These are phyloP conservation scores for Naegleria gruberi DNA, from an alignment of 208 protist species.

Conservation along the genomic window DNA sequence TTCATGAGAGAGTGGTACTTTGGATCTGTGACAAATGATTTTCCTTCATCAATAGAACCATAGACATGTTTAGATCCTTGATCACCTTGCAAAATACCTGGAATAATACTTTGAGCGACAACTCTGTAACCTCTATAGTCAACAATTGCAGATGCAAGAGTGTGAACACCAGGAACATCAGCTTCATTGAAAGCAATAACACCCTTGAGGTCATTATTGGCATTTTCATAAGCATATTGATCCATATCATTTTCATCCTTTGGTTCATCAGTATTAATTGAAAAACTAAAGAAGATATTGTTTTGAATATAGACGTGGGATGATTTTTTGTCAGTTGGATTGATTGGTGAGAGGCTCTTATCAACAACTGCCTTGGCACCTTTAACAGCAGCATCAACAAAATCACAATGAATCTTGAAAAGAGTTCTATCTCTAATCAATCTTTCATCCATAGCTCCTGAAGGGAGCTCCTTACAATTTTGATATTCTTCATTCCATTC, in stretches of 20 bases:
- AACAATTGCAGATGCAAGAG: constrained; percentile 41
- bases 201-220: constrained; percentile 14
- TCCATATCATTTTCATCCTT: background rate
- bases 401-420: constrained; percentile 41
- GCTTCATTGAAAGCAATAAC: constrained; percentile 27
- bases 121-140: constrained; percentile 46
- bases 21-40: constrained; percentile 29
- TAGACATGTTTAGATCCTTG: constrained; percentile 35
- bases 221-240: constrained; percentile 14
- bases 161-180: constrained; percentile 38
- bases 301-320: constrained; percentile 47
- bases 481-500: constrained; percentile 54
- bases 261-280: constrained; percentile 29
- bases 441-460: constrained; percentile 30
- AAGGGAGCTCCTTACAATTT: constrained; percentile 30
- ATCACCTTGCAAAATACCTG: constrained; percentile 38
- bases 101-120: constrained; percentile 42
- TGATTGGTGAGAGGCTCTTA: constrained; percentile 34
- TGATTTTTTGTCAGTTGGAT: constrained; percentile 32
- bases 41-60: constrained; percentile 42
- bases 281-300: constrained; percentile 46
- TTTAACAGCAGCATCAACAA: constrained; percentile 39
- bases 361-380: constrained; percentile 38
- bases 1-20: constrained; percentile 32
- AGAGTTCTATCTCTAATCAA: constrained; percentile 41